Percentiles rank a stretch among this genome's conserved stretches.
Conservation (phyloP, 805 yeast species). For the Myxozyma geophila region DNA sequence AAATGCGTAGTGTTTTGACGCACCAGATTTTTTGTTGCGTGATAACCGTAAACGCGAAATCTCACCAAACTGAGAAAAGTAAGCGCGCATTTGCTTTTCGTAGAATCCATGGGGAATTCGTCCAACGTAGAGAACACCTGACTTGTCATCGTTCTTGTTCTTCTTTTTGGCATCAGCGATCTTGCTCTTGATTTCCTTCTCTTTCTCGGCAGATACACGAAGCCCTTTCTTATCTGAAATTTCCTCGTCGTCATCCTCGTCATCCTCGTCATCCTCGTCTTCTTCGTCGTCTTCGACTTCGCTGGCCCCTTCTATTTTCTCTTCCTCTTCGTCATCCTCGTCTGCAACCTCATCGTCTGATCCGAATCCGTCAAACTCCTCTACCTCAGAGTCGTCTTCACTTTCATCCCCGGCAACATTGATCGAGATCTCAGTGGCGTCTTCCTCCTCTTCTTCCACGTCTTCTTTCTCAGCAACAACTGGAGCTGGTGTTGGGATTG, state of each 20-base stretch:
- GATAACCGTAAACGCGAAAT: conserved; percentile 78
- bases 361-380: conserved; percentile 15
- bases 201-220: conserved; percentile 24
- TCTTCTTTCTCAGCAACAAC: background rate
- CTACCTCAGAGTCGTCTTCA: conserved; percentile 23
- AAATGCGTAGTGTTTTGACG: conserved; percentile 89
- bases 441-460: conserved; percentile 3
- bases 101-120: conserved; percentile 92
- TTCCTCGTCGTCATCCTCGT: conserved; percentile 20
- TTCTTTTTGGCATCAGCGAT: conserved; percentile 25
- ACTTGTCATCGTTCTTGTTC: conserved; percentile 37
- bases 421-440: background rate
- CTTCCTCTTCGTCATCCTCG: conserved; percentile 40
- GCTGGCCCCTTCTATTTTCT: conserved; percentile 30
- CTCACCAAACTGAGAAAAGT: conserved; percentile 90
- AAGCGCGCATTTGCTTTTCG: conserved; percentile 70
- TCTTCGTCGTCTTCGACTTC: conserved; percentile 34
- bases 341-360: conserved; percentile 39
- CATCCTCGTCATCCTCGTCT: conserved; percentile 31
- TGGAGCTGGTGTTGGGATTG: background rate
- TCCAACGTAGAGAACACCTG: conserved; percentile 73
- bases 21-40: conserved; percentile 87
- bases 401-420: background rate
- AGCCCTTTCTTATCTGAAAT: conserved; percentile 23
- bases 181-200: conserved; percentile 28